Evolutionary conservation across 495 filamentous ascomycete species (phyloP).

Genomic region (Astrothelium macrocarpum): DNA sequence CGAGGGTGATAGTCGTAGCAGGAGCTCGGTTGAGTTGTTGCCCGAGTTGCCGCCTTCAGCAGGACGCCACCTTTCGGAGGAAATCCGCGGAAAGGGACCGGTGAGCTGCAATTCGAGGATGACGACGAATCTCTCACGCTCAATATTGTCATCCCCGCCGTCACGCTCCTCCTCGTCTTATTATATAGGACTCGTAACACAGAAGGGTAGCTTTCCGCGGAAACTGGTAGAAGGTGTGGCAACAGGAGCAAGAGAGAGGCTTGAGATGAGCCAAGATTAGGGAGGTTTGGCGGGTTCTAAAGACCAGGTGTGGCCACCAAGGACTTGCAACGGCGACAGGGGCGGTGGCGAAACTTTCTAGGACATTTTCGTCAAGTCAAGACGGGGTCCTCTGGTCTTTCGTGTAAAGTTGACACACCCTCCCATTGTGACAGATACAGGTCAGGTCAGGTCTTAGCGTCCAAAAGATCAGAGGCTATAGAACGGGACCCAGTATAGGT

Average conservation of each 20-base stretch:
- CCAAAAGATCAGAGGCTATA: too few relatives aligned
- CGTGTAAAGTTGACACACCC: too few relatives aligned
- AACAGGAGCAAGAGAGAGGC: neutral
- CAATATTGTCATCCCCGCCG: neutral
- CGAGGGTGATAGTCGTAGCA: neutral
- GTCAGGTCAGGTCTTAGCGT: too few relatives aligned
- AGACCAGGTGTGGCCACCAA: too few relatives aligned
- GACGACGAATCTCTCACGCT: neutral
- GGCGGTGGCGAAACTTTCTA: neutral
- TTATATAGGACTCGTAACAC: neutral
- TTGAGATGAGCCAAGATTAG: neutral
- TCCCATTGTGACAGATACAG: too few relatives aligned
- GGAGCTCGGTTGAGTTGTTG: neutral
- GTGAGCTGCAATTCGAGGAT: neutral
- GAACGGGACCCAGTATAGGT: too few relatives aligned
- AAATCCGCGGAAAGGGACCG: neutral
- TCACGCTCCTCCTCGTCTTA: neutral
- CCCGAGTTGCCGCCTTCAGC: neutral
- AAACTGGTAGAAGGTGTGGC: neutral
- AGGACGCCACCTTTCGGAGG: neutral
- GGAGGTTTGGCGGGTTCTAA: neutral
- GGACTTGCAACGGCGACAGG: neutral
- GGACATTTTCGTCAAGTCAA: too few relatives aligned
- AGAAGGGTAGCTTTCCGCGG: neutral
- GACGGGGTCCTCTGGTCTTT: too few relatives aligned